Conservation (phyloP, 208 protist species). For the Willaertia magna region DNA sequence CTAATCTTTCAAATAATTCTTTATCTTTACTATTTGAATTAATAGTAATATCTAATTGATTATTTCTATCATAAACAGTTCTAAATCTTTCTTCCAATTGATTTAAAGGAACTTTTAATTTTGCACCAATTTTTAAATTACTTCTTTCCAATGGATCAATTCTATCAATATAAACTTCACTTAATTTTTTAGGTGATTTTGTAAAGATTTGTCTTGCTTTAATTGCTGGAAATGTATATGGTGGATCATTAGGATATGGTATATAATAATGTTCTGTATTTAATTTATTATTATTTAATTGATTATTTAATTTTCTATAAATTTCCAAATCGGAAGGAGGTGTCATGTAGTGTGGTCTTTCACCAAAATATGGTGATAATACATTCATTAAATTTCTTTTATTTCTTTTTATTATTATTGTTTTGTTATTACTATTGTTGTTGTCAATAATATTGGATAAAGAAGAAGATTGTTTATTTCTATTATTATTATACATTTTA, state of each 20-base stretch:
- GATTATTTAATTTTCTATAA: background rate
- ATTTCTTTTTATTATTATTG: background rate
- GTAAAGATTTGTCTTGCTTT: background rate
- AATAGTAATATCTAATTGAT: background rate
- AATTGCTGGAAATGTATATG: conserved; percentile 2
- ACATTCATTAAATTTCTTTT: no score
- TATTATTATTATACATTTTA: background rate
- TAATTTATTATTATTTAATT: background rate
- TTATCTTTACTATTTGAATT: background rate
- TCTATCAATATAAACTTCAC: background rate
- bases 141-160: background rate
- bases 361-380: conserved; percentile 2
- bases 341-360: conserved; percentile 1
- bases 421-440: background rate
- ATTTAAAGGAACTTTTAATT: conserved; percentile 5
- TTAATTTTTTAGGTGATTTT: conserved; percentile 3
- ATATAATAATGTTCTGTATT: background rate
- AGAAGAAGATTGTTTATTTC: background rate
- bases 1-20: background rate
- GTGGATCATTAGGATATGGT: conserved; percentile 9
- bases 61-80: background rate
- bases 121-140: background rate
- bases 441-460: background rate
- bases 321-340: background rate
- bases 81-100: conserved; percentile 8